A percentile compares a stretch with the other conserved stretches of the same genome.
Conservation (phyloP, 2,329 filamentous ascomycete species). For the Penicillium palitans region DNA sequence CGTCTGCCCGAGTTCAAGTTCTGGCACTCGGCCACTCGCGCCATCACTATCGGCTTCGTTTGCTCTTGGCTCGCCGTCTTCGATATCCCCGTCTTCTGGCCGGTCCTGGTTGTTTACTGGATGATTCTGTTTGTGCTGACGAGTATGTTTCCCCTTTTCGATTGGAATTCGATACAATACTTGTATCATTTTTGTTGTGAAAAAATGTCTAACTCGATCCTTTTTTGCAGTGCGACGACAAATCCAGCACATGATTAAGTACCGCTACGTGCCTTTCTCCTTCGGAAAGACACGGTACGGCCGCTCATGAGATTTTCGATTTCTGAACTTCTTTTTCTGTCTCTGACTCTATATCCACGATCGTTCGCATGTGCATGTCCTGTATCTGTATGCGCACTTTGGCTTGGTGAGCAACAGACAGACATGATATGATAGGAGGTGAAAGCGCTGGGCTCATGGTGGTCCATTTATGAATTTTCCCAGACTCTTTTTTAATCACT, state of each 20-base stretch:
- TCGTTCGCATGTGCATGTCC: constrained; percentile 10
- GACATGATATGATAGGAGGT: constrained; percentile 20
- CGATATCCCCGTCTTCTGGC: constrained; percentile 98
- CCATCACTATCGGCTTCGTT: constrained; percentile 75
- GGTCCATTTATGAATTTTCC: constrained; percentile 21
- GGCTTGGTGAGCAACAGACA: constrained; percentile 11
- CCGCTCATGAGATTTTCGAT: constrained; percentile 30
- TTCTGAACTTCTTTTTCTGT: constrained; percentile 10
- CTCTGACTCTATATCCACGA: constrained; percentile 13
- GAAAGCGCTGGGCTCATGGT: constrained; percentile 11
- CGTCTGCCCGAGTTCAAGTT: constrained; percentile 99
- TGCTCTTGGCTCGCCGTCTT: constrained; percentile 95
- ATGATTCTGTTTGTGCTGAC: constrained; percentile 93
- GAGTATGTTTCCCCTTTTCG: constrained; percentile 61
- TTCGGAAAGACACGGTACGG: constrained; percentile 83
- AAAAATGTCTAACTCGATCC: constrained; percentile 12
- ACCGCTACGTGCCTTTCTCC: constrained; percentile 93
- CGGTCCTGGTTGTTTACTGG: constrained; percentile 97
- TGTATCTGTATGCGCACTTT: constrained; percentile 17
- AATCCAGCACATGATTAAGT: constrained; percentile 99
- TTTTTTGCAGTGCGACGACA: constrained; percentile 80
- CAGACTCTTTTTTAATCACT: constrained; percentile 18
- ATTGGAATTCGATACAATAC: not conserved
- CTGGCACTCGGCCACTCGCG: constrained; percentile 93
- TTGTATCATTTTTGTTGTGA: not conserved